A percentile compares a stretch with the other conserved stretches of the same genome.
phyloP scores from a whole-genome alignment of 2,329 filamentous ascomycete genomes.

The Sporothrix brunneoviolacea region DNA sequence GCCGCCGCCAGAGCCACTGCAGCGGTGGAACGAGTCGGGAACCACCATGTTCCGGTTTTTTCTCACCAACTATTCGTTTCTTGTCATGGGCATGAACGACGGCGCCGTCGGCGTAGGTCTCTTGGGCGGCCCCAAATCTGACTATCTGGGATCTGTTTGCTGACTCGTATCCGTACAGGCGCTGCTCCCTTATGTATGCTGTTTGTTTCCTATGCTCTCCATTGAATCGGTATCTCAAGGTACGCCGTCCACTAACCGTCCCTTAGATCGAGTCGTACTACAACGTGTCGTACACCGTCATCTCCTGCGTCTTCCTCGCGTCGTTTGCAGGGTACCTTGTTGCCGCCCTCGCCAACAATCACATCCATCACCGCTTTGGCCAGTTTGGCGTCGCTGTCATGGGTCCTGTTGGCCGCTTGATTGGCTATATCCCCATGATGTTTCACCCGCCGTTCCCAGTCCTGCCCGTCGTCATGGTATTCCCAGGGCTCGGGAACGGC shows the following conservation, averaged over 20 bases:
- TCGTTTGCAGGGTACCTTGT: conserved; percentile 59
- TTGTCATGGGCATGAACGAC: conserved; percentile 64
- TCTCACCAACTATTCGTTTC: conserved; percentile 54
- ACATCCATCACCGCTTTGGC: conserved; percentile 57
- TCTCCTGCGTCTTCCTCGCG: conserved; percentile 61
- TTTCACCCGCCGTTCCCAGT: conserved; percentile 64
- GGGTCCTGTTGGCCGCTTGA: conserved; percentile 54
- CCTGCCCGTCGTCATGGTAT: conserved; percentile 56
- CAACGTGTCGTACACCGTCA: conserved; percentile 51
- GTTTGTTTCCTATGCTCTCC: no score
- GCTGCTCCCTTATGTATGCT: conserved; percentile 40
- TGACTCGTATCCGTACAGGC: conserved; percentile 24
- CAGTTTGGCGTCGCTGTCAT: conserved; percentile 66
- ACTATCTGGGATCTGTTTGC: no score
- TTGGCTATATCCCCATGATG: conserved; percentile 58
- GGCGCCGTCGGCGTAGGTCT: conserved; percentile 50
- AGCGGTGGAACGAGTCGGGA: conserved; percentile 58
- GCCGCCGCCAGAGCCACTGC: conserved; percentile 22
- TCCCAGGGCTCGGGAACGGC: conserved; percentile 67
- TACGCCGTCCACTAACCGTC: background rate
- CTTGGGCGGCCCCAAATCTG: no score
- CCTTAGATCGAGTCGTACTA: conserved; percentile 56
- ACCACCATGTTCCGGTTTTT: conserved; percentile 53
- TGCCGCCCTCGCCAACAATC: conserved; percentile 58
- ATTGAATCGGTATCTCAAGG: no score